Evolutionary conservation across 2,329 filamentous ascomycete species (phyloP), one percentile per base, ranked within the genome.

Genomic region (Exophiala xenobiotica): DNA sequence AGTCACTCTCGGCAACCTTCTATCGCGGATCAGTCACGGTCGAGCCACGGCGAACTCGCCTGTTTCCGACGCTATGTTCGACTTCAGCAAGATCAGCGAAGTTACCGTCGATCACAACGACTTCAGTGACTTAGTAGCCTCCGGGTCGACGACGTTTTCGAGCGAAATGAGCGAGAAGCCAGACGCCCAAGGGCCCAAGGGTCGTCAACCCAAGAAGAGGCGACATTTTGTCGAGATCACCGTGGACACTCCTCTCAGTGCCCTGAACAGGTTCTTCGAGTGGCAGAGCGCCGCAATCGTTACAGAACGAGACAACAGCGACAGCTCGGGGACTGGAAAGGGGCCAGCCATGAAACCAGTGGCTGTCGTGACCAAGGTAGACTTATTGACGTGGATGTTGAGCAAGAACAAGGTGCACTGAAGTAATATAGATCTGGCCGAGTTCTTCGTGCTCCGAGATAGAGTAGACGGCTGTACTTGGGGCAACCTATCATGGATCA

Each of bases 241-340:
- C 5, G 77, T 87, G 67, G 88, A 96, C 60, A 99, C 93, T 1
- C 87, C 87, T 2, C 78, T 99, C 31, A 82, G 80, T 40, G 85
- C 87, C 38, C 78, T 99, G 47, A 92, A 90, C 75, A 85, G 88
- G 65, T 99, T 99, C 74, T 58, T 62, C 23, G 49, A 97, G 74
- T 97, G 93, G 90, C 97, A 99, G 72, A 93, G 88, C 61, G 92
- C 93, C 0, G 93, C 93, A 0, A 84, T 99, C 42, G 90, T 99
- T 2, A 99, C 92, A 0, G 91, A 97, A 69, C 79, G 81, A 61
- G 74, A 75, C 9, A 73, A 73, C 33, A 78, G 79, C 51, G 73
- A 76, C 48, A 42, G 22, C 20, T 26, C 45, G 14, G 29, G 18
- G 9, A 31, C n/a, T 20, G 35, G 45, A 8, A 56, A 58, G 23